phyloP scores from a whole-genome alignment of 176 grass and related monocot genomes.

The Lolium rigidum region DNA sequence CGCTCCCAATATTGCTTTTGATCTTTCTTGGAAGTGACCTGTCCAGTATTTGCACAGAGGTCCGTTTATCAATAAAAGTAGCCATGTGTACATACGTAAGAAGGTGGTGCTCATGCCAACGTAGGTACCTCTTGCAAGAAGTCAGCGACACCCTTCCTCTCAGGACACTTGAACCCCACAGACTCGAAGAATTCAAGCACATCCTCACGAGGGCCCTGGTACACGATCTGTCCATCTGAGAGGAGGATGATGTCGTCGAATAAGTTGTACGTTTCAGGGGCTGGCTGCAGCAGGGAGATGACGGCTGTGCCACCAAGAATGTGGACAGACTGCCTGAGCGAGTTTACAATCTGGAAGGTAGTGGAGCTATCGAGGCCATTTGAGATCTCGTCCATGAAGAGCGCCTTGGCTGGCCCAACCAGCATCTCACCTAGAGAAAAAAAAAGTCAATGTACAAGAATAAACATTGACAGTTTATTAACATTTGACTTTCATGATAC shows the following conservation, averaged over 20 bases:
- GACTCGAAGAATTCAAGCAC: constrained; percentile 88
- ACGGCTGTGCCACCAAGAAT: constrained; percentile 80
- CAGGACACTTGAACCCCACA: constrained; percentile 82
- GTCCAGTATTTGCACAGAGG: constrained; percentile 1
- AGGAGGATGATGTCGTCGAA: constrained; percentile 94
- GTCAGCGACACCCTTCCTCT: constrained; percentile 85
- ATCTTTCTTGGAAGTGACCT: constrained; percentile 78
- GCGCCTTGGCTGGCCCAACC: constrained; percentile 74
- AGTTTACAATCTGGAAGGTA: constrained; percentile 90
- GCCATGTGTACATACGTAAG: not conserved
- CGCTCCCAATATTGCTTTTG: constrained; percentile 77
- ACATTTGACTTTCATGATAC: not conserved
- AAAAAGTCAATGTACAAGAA: not conserved
- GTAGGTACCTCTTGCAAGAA: constrained; percentile 86
- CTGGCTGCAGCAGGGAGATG: constrained; percentile 86
- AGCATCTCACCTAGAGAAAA: constrained; percentile 80
- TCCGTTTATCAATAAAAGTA: not conserved
- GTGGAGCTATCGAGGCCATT: constrained; percentile 97
- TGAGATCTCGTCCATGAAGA: constrained; percentile 98
- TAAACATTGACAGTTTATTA: not conserved
- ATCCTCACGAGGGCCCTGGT: constrained; percentile 77
- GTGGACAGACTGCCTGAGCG: constrained; percentile 83
- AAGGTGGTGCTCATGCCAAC: not conserved
- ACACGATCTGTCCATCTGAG: constrained; percentile 81
- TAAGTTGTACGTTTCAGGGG: constrained; percentile 81